Base-by-base conservation (phyloP, 441 rosid species). In the Sinapis alba region DNA sequence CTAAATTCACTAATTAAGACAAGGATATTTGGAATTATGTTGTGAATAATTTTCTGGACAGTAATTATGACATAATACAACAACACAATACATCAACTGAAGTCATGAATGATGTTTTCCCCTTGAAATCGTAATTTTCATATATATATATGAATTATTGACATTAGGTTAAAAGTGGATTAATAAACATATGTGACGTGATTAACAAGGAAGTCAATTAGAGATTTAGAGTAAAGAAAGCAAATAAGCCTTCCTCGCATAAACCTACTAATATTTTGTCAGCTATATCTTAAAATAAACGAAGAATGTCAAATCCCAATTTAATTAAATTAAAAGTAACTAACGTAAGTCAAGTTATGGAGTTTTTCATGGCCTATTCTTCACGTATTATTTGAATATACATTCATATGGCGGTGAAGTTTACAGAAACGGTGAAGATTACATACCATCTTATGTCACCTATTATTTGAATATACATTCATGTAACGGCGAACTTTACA, bases 191-290 rank as follows among this genome's bases (percentile, higher is more conserved):
- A 69, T 62, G 74, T 41, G 47, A 38, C 19, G 45, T 7, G 27
- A 54, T 18, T 19, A 59, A 60, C 64, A 24, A 6, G 5, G 47
- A 86, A 83, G 94, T 91, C 94, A 91, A 91, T 86, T 79, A 5
- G n/a, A n/a, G n/a, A n/a, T n/a, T n/a, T n/a, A n/a, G 59, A 62
- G 60, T 15, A 15, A 9, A 15, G 3, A 47, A 47, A 71, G 28
- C 70, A 76, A 75, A 62, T 72, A 79, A 57, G 10, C 92, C 95
- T 82, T 41, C 92, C 95, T 82, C 85, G 28, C 13, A 73, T 81
- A 11, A 62, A 23, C 78, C 45, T 57, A 8, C 6, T 2, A 12
- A 47, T 20, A 61, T 10, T 68, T 75, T 60, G 43, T 60, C 30
- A 67, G 68, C 68, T 50, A 36, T 36, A 61, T 34, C 74, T 62